Base-by-base conservation (phyloP, 73 alveolate species). In the Paramecium bursaria region DNA sequence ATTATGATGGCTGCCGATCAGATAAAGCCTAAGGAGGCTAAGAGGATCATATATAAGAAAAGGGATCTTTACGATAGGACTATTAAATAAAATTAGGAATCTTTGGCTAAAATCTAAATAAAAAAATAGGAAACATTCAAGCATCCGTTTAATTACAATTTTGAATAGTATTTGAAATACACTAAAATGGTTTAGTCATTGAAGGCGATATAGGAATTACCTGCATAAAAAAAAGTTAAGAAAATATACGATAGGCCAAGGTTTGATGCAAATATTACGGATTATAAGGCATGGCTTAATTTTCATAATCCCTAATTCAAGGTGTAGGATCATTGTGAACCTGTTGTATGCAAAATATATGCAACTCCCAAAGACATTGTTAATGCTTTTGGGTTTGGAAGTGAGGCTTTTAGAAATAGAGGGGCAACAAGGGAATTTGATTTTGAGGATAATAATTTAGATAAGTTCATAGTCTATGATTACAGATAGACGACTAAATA, bases 221-320 rank as follows among this genome's bases (percentile, higher is more conserved):
- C 61, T 48, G 26, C 61, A 67, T n/a, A n/a, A n/a, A n/a, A n/a
- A n/a, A 67, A 67, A 25, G 26, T 42, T 19, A 26, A 39, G 1
- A 29, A 42, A 3, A 67, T 35, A 9, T 67, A 67, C 35, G 82
- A 67, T 67, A 42, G 55, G 19, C 82, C 82, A 4, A 67, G 82
- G 44, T 67, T 35, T 42, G 82, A 67, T 42, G 17, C 27, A 19
- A 11, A 42, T 17, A 15, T 67, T 4, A 42, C 27, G 7, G 82
- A 67, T 67, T 67, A 67, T 42, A 39, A 67, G 33, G 82, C 21
- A 31, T 67, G 82, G 82, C 26, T 57, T 6, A 15, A 53, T 11
- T 67, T 67, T 27, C 82, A 67, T 42, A 42, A 67, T 67, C 82
- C 82, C 19, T 67, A 67, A 21, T 42, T 19, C 55, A 67, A 67